Conservation (phyloP, 2,329 filamentous ascomycete genomes). For the Claviceps fusiformis region DNA sequence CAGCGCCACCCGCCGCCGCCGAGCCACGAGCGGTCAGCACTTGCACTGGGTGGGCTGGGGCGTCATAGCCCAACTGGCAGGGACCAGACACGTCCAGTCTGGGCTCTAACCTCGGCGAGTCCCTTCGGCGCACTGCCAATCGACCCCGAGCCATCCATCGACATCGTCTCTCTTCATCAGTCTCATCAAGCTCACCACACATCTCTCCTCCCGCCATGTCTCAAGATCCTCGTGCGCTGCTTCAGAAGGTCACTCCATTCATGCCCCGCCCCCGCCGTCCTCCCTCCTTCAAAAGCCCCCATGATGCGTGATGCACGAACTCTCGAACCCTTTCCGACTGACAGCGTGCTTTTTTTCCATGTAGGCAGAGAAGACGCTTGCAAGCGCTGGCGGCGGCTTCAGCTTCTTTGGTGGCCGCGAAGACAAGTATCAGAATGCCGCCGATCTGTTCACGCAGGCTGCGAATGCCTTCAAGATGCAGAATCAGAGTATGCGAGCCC, state of each 20-base stretch:
- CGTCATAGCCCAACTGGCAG: background rate
- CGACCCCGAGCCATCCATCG: background rate
- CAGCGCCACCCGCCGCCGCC: background rate
- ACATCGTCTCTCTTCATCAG: background rate
- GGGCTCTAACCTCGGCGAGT: background rate
- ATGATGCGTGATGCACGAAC: background rate
- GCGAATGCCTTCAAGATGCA: conserved; percentile 87
- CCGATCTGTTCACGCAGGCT: conserved; percentile 75
- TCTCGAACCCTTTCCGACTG: conserved; percentile 2
- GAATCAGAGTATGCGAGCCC: conserved; percentile 51
- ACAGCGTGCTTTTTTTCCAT: conserved; percentile 4
- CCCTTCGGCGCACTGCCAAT: background rate
- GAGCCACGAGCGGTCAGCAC: background rate
- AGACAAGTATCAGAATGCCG: conserved; percentile 83
- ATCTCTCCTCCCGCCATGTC: conserved; percentile 36
- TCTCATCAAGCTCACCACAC: conserved; percentile 1
- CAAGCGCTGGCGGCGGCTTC: conserved; percentile 67
- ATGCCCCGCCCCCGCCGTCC: conserved; percentile 4
- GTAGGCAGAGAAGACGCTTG: conserved; percentile 75
- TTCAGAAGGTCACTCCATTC: conserved; percentile 52
- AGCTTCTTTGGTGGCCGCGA: conserved; percentile 76
- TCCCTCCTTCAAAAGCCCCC: background rate
- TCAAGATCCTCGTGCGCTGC: conserved; percentile 62
- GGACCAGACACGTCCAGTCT: no score
- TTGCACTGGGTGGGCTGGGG: background rate